These are phyloP conservation scores for Penicillium soppii DNA, from an alignment of 495 filamentous ascomycete genomes.

Conservation along the genomic window DNA sequence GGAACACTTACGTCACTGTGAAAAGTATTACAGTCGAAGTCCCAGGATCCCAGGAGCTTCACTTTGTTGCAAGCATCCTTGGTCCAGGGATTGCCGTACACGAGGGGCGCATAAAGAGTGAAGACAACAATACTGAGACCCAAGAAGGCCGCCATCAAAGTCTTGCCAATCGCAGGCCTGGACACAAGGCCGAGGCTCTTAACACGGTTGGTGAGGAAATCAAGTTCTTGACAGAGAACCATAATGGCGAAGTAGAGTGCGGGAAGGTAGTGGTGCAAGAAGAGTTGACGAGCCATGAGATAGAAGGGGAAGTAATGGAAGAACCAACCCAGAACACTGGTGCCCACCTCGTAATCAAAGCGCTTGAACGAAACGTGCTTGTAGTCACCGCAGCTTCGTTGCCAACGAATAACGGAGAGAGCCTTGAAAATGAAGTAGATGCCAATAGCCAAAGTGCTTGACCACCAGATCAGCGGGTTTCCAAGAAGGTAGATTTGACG, in stretches of 20 bases:
- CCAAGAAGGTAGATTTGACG: conserved; percentile 96
- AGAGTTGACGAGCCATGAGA: conserved; percentile 96
- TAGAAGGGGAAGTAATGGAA: conserved; percentile 98
- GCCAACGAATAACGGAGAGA: conserved; percentile 87
- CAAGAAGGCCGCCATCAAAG: conserved; percentile 67
- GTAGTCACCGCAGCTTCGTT: conserved; percentile 88
- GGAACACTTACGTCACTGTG: conserved; percentile 73
- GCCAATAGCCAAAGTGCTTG: conserved; percentile 74
- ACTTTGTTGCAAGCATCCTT: conserved; percentile 77
- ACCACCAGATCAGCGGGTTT: conserved; percentile 96
- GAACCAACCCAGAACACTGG: conserved; percentile 86
- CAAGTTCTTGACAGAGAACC: conserved; percentile 81
- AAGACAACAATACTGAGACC: conserved; percentile 73
- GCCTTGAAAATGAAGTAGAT: conserved; percentile 83
- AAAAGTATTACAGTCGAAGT: conserved; percentile 97
- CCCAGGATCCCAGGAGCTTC: conserved; percentile 87
- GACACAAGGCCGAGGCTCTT: conserved; percentile 64
- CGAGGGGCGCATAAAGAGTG: conserved; percentile 77
- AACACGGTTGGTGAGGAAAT: conserved; percentile 75
- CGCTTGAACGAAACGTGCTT: conserved; percentile 77
- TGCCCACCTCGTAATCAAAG: conserved; percentile 96
- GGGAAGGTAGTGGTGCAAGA: conserved; percentile 96
- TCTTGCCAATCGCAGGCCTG: conserved; percentile 70
- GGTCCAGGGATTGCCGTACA: conserved; percentile 95
- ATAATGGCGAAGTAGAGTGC: conserved; percentile 95